A percentile compares a stretch with the other conserved stretches of the same genome.
These are phyloP conservation scores for Saturnispora silvae DNA, from an alignment of 805 yeast species.

Conservation along the genomic window DNA sequence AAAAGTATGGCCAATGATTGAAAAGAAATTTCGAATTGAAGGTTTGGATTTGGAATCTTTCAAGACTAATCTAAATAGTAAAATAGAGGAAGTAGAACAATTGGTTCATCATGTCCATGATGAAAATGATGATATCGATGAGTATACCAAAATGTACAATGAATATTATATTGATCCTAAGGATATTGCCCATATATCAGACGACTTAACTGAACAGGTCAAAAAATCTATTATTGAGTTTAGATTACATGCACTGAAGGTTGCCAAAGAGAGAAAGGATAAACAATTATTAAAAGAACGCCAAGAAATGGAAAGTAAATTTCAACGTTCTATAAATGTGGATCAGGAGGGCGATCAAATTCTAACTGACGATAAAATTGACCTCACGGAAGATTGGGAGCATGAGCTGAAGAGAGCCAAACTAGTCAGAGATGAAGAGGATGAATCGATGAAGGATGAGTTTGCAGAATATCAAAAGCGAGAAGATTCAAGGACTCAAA, in stretches of 20 bases:
- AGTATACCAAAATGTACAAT: conserved; percentile 12
- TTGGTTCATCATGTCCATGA: background rate
- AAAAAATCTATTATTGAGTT: conserved; percentile 45
- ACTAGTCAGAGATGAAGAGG: conserved; percentile 14
- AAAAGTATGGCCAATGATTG: background rate
- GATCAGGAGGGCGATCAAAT: conserved; percentile 14
- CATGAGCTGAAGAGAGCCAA: conserved; percentile 15
- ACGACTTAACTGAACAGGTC: conserved; percentile 40
- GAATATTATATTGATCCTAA: conserved; percentile 44
- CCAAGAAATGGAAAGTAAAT: conserved; percentile 34
- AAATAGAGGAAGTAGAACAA: background rate
- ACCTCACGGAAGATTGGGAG: conserved; percentile 21
- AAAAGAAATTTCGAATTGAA: background rate
- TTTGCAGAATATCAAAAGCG: conserved; percentile 15
- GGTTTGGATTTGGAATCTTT: background rate
- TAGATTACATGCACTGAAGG: conserved; percentile 40
- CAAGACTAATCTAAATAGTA: background rate
- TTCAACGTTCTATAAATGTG: conserved; percentile 32
- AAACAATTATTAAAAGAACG: conserved; percentile 39
- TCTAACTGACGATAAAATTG: conserved; percentile 19
- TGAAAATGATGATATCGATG: conserved; percentile 6
- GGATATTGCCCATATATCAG: conserved; percentile 49
- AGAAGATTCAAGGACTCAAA: conserved; percentile 24
- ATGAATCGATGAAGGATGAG: conserved; percentile 11
- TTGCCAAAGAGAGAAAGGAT: conserved; percentile 42